phyloP scores from a whole-genome alignment of 2,329 filamentous ascomycete species.

The Arthrobotrys iridis region DNA sequence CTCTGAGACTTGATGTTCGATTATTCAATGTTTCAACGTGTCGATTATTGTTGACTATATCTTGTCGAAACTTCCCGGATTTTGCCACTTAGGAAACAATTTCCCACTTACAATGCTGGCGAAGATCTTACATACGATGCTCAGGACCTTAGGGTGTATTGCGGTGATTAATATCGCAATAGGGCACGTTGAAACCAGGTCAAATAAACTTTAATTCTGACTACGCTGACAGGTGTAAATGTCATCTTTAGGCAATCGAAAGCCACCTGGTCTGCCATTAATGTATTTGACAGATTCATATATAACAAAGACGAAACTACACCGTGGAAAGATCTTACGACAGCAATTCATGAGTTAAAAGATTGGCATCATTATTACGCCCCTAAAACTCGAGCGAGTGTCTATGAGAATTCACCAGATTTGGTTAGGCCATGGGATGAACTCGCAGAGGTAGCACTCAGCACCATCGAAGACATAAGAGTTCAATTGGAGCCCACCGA shows the following conservation, averaged over 20 bases:
- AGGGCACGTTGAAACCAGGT: too few species aligned
- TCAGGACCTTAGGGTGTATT: too few species aligned
- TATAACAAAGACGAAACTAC: neutral
- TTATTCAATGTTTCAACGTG: too few species aligned
- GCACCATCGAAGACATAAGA: slow-evolving; percentile 24
- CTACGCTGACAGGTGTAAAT: too few species aligned
- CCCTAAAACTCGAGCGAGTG: neutral
- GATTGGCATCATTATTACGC: neutral
- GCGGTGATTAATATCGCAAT: too few species aligned
- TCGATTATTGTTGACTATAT: too few species aligned
- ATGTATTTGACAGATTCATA: slow-evolving; percentile 14
- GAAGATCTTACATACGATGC: too few species aligned
- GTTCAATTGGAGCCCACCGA: slow-evolving; percentile 15
- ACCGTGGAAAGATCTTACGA: slow-evolving; percentile 14
- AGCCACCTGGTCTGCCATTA: neutral
- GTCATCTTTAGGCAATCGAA: slow-evolving; percentile 19
- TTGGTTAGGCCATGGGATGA: slow-evolving; percentile 9
- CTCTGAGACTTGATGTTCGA: too few species aligned
- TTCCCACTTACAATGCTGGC: too few species aligned
- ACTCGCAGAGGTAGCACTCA: neutral
- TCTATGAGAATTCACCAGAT: neutral
- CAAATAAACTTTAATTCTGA: too few species aligned
- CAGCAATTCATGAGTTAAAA: neutral
- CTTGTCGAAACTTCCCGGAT: too few species aligned
- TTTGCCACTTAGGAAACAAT: too few species aligned